Evolutionary conservation across 768 basidiomycete genomes (phyloP), one percentile per base, ranked within the genome.

Genomic region (Calocybe indica): DNA sequence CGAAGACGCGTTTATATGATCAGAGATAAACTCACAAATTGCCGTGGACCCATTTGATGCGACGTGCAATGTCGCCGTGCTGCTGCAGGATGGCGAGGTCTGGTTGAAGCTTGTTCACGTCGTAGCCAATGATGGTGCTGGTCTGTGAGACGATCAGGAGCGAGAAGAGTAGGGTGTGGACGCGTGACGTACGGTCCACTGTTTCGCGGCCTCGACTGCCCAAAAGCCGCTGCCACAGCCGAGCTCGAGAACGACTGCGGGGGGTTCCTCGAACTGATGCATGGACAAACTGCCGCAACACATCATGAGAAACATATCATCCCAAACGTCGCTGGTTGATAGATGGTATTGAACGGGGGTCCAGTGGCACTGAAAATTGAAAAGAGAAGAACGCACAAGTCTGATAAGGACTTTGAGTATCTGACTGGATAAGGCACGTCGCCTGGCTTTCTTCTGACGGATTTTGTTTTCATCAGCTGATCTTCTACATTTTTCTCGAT

Each of bases 191-290:
- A 83, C 88, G 59, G 70, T 71, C 85, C 86, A 89, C 40, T 68
- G 64, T 54, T 72, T 78, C 2, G 81, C 85, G 5, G 84, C 84
- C 50, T 84, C 78, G 29, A 89, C 69, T 3, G 74, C 75, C 87
- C 88, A 90, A 43, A 74, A 72, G 1, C 87, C 87, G 39, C 69
- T 74, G 5, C 87, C 85, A 57, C 84, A 87, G 0, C 85, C 88
- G 7, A 90, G 63, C 56, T 88, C 85, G 8, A 90, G 75, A 0
- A 86, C 68, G 3, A 65, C 60, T 1, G 58, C 15, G 0, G 85
- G 88, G 2, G 79, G 74, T 0, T 55, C 57, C 6, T 71, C 65
- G 43, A 83, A 82, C 38, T 71, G 65, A 55, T 80, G 73, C 49
- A 80, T 69, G 0, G 85, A 80, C 31, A 83, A 56, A 13, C 73